A percentile compares a stretch with the other conserved stretches of the same genome.
These are phyloP conservation scores for Sphaerulina vaccinii DNA, from an alignment of 2,329 filamentous ascomycete species.

Conservation along the genomic window DNA sequence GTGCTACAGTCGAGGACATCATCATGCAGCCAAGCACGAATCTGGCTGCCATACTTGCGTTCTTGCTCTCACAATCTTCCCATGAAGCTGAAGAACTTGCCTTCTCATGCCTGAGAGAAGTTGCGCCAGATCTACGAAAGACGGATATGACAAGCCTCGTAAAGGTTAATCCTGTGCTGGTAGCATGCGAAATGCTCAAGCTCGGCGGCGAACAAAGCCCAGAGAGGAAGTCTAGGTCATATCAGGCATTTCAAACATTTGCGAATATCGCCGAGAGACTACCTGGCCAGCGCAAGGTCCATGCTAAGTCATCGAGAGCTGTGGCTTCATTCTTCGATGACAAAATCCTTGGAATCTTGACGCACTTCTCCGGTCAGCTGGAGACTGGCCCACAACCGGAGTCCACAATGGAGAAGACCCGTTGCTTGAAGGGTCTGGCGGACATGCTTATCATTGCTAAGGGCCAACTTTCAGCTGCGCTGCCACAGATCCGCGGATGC, in stretches of 20 bases:
- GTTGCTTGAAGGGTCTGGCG: constrained; percentile 78
- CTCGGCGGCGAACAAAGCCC: constrained; percentile 67
- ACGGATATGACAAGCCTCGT: constrained; percentile 67
- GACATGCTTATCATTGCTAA: constrained; percentile 81
- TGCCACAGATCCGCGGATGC: constrained; percentile 93
- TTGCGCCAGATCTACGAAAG: constrained; percentile 68
- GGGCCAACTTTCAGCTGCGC: constrained; percentile 69
- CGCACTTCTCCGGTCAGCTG: constrained; percentile 73
- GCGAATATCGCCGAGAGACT: constrained; percentile 50
- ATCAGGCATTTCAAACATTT: constrained; percentile 51
- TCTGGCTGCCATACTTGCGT: constrained; percentile 58
- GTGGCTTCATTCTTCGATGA: constrained; percentile 75
- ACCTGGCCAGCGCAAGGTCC: constrained; percentile 46
- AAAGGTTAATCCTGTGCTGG: constrained; percentile 70
- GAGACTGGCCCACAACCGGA: constrained; percentile 46
- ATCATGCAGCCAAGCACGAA: constrained; percentile 58
- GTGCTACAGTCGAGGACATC: constrained; percentile 58
- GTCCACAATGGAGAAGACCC: constrained; percentile 61
- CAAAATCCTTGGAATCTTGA: constrained; percentile 83
- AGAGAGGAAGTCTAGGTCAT: constrained; percentile 40
- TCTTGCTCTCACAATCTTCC: constrained; percentile 56
- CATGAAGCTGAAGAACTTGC: constrained; percentile 68
- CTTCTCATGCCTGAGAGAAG: constrained; percentile 65
- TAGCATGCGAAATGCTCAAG: constrained; percentile 80
- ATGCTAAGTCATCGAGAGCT: constrained; percentile 54